Conservation (phyloP, 2,329 filamentous ascomycete species). For the Arthrobotrys sinensis region DNA sequence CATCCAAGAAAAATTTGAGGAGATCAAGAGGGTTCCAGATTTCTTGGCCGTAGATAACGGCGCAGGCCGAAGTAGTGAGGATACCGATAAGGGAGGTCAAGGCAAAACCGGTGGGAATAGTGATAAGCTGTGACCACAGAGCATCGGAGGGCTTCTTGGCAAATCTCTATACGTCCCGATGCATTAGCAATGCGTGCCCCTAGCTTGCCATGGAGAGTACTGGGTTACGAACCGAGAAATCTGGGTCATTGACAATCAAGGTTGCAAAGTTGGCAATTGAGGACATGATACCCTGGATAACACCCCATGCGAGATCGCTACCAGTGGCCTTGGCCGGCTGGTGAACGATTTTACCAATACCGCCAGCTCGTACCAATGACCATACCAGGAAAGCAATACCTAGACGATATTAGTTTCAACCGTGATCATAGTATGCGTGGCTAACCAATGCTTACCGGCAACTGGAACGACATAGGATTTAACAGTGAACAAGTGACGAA, state of each 20-base stretch:
- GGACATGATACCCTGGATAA: slow-evolving; percentile 88
- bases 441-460: slow-evolving; percentile 70
- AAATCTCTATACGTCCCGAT: slow-evolving; percentile 86
- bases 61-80: slow-evolving; percentile 80
- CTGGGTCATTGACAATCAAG: slow-evolving; percentile 75
- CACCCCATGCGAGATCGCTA: slow-evolving; percentile 81
- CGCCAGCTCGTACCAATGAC: slow-evolving; percentile 85
- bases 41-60: slow-evolving; percentile 76
- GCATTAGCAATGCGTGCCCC: slow-evolving; percentile 71
- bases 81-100: slow-evolving; percentile 89
- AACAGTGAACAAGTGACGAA: slow-evolving; percentile 90
- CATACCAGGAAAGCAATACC: slow-evolving; percentile 87
- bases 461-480: slow-evolving; percentile 87
- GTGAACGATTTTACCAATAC: slow-evolving; percentile 84
- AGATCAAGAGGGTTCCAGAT: slow-evolving; percentile 83
- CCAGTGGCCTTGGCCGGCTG: slow-evolving; percentile 77
- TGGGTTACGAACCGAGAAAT: slow-evolving; percentile 39
- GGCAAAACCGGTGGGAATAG: slow-evolving; percentile 80
- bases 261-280: slow-evolving; percentile 93
- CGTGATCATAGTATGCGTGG: neutral
- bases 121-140: slow-evolving; percentile 83
- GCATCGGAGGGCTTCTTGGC: slow-evolving; percentile 82
- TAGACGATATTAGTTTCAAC: slow-evolving; percentile 23
- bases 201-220: neutral
- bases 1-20: slow-evolving; percentile 77